These are phyloP conservation scores for Xylariaceae sp. DNA, from an alignment of 2,329 filamentous ascomycete species.

Conservation along the genomic window DNA sequence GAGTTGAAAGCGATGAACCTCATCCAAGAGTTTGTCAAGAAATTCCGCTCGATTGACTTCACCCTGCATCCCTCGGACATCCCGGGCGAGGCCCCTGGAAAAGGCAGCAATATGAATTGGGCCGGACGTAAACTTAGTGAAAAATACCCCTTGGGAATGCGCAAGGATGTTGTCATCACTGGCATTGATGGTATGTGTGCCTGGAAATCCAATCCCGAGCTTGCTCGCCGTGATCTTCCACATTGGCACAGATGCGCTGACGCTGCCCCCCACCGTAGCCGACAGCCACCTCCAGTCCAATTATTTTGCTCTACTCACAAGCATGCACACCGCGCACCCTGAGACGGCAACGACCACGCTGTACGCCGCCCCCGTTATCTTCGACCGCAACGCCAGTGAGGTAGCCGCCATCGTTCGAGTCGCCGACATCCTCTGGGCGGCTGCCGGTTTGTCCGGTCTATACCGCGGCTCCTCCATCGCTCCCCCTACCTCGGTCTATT, in stretches of 20 bases:
- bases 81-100: slow-evolving; percentile 61
- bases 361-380: slow-evolving; percentile 64
- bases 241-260: no score
- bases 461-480: slow-evolving; percentile 57
- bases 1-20: slow-evolving; percentile 55
- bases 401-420: slow-evolving; percentile 63
- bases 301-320: slow-evolving; percentile 59
- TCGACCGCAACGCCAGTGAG: slow-evolving; percentile 64
- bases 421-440: slow-evolving; percentile 65
- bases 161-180: slow-evolving; percentile 60
- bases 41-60: slow-evolving; percentile 59
- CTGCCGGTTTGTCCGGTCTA: slow-evolving; percentile 61
- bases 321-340: slow-evolving; percentile 52
- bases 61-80: slow-evolving; percentile 61
- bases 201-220: no score
- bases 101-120: slow-evolving; percentile 69
- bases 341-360: slow-evolving; percentile 55
- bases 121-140: slow-evolving; percentile 58
- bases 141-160: slow-evolving; percentile 44
- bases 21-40: slow-evolving; percentile 54
- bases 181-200: slow-evolving; percentile 63
- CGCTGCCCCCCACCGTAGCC: slow-evolving; percentile 35
- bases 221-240: no score
- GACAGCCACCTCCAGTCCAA: slow-evolving; percentile 63
- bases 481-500: slow-evolving; percentile 69